Base-by-base conservation (phyloP, 2,329 filamentous ascomycete genomes). In the Laburnicola sp. region DNA sequence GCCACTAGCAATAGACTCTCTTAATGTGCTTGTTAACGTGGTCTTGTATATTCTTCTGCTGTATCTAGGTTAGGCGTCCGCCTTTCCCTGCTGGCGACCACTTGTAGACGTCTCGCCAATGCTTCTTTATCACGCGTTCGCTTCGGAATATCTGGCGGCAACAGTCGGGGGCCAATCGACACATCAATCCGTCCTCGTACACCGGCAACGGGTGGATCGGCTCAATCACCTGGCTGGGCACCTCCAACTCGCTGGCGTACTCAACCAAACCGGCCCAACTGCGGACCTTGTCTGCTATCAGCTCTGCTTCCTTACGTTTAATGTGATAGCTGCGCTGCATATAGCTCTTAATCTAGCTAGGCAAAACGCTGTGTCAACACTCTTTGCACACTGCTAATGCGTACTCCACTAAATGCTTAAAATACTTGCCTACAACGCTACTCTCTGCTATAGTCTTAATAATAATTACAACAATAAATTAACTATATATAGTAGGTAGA, bases 171-270 rank as follows among this genome's bases (percentile, higher is more conserved):
- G 50, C 27, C 25, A 58, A 28, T 34, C 39, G 21, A 47, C 35
- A 48, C 26, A 45, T 26, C 32, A 48, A 42, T 25, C 50, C 35
- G 25, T 53, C 50, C n/a, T 6, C 2, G 25, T 42, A 49, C 39
- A 49, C 34, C 4, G 40, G 45, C 36, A 49, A 41, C 34, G 45
- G 35, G 6, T 39, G 32, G 16, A 51, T 51, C 11, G 41, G 48
- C 41, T 40, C 3, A 27, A 35, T 34, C 8, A 53, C 34, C 34
- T 39, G 35, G 22, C 39, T 45, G 21, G 39, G 45, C 23, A 48
- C 50, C 45, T 53, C 32, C 16, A 53, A 27, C 50, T 53, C 45
- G 45, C 50, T 48, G 34, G 50, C 38, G 30, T 53, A 49, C 34
- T 53, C 8, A 7, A 53, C 36, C 25, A 53, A 48, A 11, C 38